A percentile compares a stretch with the other conserved stretches of the same genome.
Evolutionary conservation across 352 stramenopile genomes (phyloP).

Genomic region (Globisporangium cylindrosporum): DNA sequence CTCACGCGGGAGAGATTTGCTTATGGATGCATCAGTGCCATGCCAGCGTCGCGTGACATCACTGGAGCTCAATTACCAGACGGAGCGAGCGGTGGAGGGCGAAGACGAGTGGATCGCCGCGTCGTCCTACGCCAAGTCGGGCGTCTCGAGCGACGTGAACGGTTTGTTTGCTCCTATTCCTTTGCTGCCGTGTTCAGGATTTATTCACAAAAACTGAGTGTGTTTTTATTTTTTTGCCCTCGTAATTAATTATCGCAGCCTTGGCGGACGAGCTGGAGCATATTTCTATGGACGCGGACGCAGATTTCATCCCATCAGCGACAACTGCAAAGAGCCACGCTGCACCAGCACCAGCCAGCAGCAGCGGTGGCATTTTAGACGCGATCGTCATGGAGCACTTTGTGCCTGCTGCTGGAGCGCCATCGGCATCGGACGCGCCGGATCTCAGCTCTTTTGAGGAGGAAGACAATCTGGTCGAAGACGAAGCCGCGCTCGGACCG

Average conservation of each 20-base stretch:
- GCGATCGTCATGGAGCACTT: slow-evolving; percentile 80
- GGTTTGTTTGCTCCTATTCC: slow-evolving; percentile 23
- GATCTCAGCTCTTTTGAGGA: slow-evolving; percentile 75
- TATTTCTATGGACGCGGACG: slow-evolving; percentile 47
- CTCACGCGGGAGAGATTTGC: neutral
- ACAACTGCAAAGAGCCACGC: neutral
- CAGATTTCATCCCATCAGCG: slow-evolving; percentile 3
- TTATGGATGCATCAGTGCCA: slow-evolving; percentile 53
- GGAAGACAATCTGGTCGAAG: slow-evolving; percentile 74
- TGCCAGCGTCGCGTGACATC: slow-evolving; percentile 80
- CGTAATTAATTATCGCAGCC: slow-evolving; percentile 14
- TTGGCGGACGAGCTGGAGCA: slow-evolving; percentile 56
- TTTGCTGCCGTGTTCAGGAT: neutral
- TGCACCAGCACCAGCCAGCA: slow-evolving; percentile 1
- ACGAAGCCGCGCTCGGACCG: slow-evolving; percentile 45
- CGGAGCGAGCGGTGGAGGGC: slow-evolving; percentile 63
- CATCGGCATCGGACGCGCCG: slow-evolving; percentile 23
- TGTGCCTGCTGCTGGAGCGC: slow-evolving; percentile 10
- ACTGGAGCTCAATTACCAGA: slow-evolving; percentile 74
- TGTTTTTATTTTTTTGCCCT: neutral
- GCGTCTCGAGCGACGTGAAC: slow-evolving; percentile 27
- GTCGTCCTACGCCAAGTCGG: slow-evolving; percentile 62
- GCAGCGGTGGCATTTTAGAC: slow-evolving; percentile 39
- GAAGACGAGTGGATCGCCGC: slow-evolving; percentile 91
- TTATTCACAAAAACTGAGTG: neutral